These are phyloP conservation scores for Taphrina communis DNA, from an alignment of 1,139 yeast genomes.

Conservation along the genomic window DNA sequence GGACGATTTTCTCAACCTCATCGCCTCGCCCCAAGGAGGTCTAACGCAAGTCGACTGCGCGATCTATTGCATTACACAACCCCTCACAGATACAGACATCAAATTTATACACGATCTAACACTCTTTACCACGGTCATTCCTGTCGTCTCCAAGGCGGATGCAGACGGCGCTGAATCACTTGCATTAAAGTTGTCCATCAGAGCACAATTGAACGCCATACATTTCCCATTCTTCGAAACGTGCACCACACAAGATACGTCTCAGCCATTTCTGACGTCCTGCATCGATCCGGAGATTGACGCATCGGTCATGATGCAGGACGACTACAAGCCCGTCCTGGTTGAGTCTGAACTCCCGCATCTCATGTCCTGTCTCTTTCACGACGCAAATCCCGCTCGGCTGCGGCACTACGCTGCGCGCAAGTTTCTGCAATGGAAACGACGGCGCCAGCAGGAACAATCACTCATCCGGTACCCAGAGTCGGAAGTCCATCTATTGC, in stretches of 20 bases:
- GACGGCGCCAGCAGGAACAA: slow-evolving; percentile 10
- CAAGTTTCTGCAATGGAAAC: slow-evolving; percentile 33
- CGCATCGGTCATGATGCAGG: slow-evolving; percentile 38
- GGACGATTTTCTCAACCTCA: slow-evolving; percentile 26
- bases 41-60: slow-evolving; percentile 28
- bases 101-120: slow-evolving; percentile 17
- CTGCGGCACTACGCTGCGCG: slow-evolving; percentile 30
- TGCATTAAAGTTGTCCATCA: background rate
- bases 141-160: slow-evolving; percentile 27
- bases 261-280: slow-evolving; percentile 7
- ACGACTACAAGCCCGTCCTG: slow-evolving; percentile 9
- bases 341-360: slow-evolving; percentile 12
- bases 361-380: slow-evolving; percentile 13
- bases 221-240: slow-evolving; percentile 12
- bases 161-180: background rate
- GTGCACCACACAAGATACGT: background rate
- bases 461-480: slow-evolving; percentile 6
- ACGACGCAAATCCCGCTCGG: slow-evolving; percentile 28
- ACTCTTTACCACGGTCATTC: slow-evolving; percentile 28
- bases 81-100: slow-evolving; percentile 14
- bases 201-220: slow-evolving; percentile 3
- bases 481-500: slow-evolving; percentile 7
- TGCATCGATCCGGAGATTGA: slow-evolving; percentile 38
- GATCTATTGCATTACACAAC: slow-evolving; percentile 24
- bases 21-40: slow-evolving; percentile 37